Evolutionary conservation across 1,284 basidiomycete species (phyloP), one percentile per base, ranked within the genome.

Genomic region (Cutaneotrichosporon cyanovorans): DNA sequence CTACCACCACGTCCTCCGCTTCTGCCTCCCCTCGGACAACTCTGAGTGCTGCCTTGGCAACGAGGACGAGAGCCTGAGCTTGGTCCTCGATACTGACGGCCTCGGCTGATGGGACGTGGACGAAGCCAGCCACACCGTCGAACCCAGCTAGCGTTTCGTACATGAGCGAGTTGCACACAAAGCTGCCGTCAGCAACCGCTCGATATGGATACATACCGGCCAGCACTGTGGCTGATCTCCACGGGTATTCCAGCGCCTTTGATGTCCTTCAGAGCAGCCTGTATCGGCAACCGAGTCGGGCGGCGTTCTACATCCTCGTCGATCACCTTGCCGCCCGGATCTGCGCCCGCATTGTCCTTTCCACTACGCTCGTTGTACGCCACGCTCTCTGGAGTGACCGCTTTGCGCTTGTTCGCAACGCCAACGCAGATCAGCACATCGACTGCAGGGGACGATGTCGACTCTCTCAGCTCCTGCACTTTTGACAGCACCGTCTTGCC

Each of bases 81-180:
- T 50, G 48, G 23, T 48, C 28, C 21, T 44, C 45, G 16, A 50
- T 37, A 4, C 15, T 12, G 10, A 54, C 45, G 20, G 7, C 31
- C 11, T 14, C 5, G 20, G 23, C 42, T 12, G 28, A 39, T 9
- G 52, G 52, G 10, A 54, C 52, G 14, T 54, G 52, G 0, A 53
- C 42, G 30, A 53, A 53, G 9, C 52, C 52, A 8, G 35, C 42
- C 14, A 36, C 20, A 9, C 22, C 35, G 10, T 41, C 44, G 0
- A 40, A 32, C 8, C 35, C 34, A 8, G 42, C 39, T 12, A 51
- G 41, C 3, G 38, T 42, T 6, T 31, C 35, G 39, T 50, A 54
- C 45, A 54, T 45, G 34, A 54, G 42, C 25, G 42, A 12, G 40
- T 54, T 54, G 48, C 52, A 54, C 7, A 54, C 52, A 21, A 45